Percentiles rank a stretch among this genome's conserved stretches.
Conservation (phyloP, 2,329 filamentous ascomycete genomes). For the Dothideomycetidae sp. region DNA sequence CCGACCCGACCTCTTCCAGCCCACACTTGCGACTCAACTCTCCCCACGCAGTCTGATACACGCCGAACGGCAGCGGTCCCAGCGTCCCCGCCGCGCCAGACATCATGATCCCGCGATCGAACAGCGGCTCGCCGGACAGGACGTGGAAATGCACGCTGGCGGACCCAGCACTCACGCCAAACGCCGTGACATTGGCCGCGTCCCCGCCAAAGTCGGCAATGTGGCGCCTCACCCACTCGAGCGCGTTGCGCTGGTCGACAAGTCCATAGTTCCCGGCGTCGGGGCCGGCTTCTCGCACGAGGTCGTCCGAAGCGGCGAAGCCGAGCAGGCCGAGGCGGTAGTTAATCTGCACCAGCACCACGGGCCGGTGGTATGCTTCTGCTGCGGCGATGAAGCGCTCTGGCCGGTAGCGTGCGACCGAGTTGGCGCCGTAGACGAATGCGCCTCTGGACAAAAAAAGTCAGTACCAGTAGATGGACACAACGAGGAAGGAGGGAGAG, state of each 20-base stretch:
- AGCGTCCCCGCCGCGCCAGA: too few species aligned
- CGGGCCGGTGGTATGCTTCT: conserved; percentile 32
- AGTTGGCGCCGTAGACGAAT: conserved; percentile 35
- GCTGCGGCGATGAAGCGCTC: conserved; percentile 32
- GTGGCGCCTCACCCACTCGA: conserved; percentile 24
- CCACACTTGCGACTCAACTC: too few species aligned
- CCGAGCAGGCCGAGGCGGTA: conserved; percentile 34
- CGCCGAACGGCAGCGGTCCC: too few species aligned
- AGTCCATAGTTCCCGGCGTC: conserved; percentile 15
- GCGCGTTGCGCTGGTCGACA: conserved; percentile 21
- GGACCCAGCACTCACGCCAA: conserved; percentile 39
- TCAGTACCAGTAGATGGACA: too few species aligned
- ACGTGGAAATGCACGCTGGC: too few species aligned
- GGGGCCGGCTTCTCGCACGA: conserved; percentile 13
- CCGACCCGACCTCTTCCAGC: too few species aligned
- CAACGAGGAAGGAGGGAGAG: too few species aligned
- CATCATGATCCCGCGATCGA: conserved; percentile 29
- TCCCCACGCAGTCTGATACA: too few species aligned
- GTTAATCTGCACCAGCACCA: conserved; percentile 31
- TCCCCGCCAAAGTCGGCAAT: conserved; percentile 27
- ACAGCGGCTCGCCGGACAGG: conserved; percentile 25
- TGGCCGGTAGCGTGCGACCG: conserved; percentile 36
- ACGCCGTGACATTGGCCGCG: conserved; percentile 24
- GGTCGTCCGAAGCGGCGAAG: conserved; percentile 20
- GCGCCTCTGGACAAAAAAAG: too few species aligned